phyloP scores from a whole-genome alignment of 2,329 filamentous ascomycete species.

The Cadophora malorum region DNA sequence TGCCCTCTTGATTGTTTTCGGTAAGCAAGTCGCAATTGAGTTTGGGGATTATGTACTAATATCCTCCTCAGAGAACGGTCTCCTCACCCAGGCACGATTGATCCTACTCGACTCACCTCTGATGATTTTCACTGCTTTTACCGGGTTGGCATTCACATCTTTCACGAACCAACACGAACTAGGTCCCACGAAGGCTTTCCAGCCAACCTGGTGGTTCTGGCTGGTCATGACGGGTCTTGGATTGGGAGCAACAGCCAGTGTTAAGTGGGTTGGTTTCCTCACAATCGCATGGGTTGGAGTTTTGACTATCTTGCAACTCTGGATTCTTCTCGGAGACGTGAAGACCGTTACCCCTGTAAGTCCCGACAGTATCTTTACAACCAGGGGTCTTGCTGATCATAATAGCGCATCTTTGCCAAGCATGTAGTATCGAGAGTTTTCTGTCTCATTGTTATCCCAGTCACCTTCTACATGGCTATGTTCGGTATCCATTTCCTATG shows the following conservation, averaged over 20 bases:
- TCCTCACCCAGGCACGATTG: slow-evolving; percentile 91
- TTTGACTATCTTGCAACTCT: slow-evolving; percentile 90
- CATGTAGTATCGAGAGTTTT: slow-evolving; percentile 91
- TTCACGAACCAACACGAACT: slow-evolving; percentile 98
- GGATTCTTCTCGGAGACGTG: slow-evolving; percentile 90
- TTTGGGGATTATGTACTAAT: slow-evolving; percentile 34
- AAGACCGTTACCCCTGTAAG: slow-evolving; percentile 80
- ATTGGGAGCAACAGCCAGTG: slow-evolving; percentile 88
- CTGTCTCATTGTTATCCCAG: slow-evolving; percentile 87
- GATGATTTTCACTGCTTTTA: slow-evolving; percentile 91
- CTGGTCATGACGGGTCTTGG: slow-evolving; percentile 84
- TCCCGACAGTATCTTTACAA: slow-evolving; percentile 21
- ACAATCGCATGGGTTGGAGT: slow-evolving; percentile 97
- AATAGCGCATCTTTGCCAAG: slow-evolving; percentile 82
- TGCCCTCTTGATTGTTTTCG: slow-evolving; percentile 87
- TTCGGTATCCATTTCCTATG: slow-evolving; percentile 96
- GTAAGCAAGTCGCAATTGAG: slow-evolving; percentile 53
- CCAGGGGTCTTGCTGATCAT: slow-evolving; percentile 38
- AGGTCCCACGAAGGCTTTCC: slow-evolving; percentile 86
- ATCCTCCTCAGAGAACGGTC: slow-evolving; percentile 78
- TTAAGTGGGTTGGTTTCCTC: slow-evolving; percentile 99
- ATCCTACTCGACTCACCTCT: slow-evolving; percentile 96
- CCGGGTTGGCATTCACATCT: slow-evolving; percentile 85
- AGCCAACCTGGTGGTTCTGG: slow-evolving; percentile 98
- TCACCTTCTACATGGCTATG: slow-evolving; percentile 94